Percentiles rank a stretch among this genome's conserved stretches.
These are phyloP conservation scores for Podosphaera xanthii DNA, from an alignment of 2,329 filamentous ascomycete genomes.

Conservation along the genomic window DNA sequence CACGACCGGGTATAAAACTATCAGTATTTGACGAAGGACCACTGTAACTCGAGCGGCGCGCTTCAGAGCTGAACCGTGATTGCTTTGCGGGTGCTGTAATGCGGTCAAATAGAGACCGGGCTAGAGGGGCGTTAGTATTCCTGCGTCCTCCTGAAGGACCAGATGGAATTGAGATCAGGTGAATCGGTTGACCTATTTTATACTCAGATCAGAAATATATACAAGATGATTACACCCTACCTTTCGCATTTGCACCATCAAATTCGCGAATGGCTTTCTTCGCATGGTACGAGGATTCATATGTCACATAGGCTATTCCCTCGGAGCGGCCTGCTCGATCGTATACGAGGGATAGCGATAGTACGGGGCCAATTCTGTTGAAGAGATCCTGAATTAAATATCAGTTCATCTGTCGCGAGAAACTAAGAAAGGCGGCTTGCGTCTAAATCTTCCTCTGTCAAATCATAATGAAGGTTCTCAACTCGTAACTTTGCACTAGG, in stretches of 20 bases:
- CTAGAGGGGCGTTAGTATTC: slow-evolving; percentile 31
- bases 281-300: slow-evolving; percentile 48
- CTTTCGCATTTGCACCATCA: slow-evolving; percentile 76
- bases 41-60: slow-evolving; percentile 17
- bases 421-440: slow-evolving; percentile 23
- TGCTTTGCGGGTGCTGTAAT: slow-evolving; percentile 23
- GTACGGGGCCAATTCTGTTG: slow-evolving; percentile 48
- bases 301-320: slow-evolving; percentile 66
- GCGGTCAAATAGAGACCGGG: slow-evolving; percentile 36
- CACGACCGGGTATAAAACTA: slow-evolving; percentile 17
- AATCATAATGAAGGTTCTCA: slow-evolving; percentile 80
- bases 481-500: slow-evolving; percentile 53
- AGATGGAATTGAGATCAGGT: slow-evolving; percentile 39
- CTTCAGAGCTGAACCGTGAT: slow-evolving; percentile 37
- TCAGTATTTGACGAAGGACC: slow-evolving; percentile 16
- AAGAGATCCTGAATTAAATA: slow-evolving; percentile 47
- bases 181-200: slow-evolving; percentile 50
- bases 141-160: slow-evolving; percentile 19
- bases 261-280: slow-evolving; percentile 54
- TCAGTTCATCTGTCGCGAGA: slow-evolving; percentile 3
- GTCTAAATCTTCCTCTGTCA: slow-evolving; percentile 63
- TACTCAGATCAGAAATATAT: slow-evolving; percentile 1
- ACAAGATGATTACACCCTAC: slow-evolving; percentile 18
- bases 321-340: slow-evolving; percentile 77
- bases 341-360: slow-evolving; percentile 49